A percentile compares a stretch with the other conserved stretches of the same genome.
phyloP scores from a whole-genome alignment of 148 eudicot species.

The Vaccinium myrtillus region DNA sequence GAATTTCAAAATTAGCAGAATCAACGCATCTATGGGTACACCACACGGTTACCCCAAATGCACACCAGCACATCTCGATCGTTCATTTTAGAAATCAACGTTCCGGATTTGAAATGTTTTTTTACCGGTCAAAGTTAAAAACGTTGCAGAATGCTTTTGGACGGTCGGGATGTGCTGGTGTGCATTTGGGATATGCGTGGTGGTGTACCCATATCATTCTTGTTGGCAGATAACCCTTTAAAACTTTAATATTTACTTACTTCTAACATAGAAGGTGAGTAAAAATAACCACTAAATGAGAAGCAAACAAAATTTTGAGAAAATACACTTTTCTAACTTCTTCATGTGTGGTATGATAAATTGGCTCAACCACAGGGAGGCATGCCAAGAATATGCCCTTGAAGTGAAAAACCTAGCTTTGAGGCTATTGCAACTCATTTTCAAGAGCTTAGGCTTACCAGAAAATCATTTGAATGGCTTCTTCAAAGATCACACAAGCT shows the following conservation, averaged over 20 bases:
- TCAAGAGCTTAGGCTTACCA: constrained; percentile 35
- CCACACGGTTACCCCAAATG: no score
- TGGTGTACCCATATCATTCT: no score
- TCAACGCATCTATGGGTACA: no score
- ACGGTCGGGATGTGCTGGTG: no score
- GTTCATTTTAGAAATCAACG: no score
- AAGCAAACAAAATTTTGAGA: not conserved
- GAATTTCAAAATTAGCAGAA: no score
- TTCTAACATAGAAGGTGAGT: not conserved
- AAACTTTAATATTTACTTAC: not conserved
- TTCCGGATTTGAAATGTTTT: no score
- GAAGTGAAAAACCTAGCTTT: constrained; percentile 39
- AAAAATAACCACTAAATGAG: not conserved
- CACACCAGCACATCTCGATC: no score
- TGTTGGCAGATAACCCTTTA: no score
- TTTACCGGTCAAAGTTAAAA: no score
- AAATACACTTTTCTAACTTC: not conserved
- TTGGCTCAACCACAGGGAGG: not conserved
- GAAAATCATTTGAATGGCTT: constrained; percentile 33
- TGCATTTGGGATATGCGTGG: no score
- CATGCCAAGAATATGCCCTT: not conserved
- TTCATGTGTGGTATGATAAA: not conserved
- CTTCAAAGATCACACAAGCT: constrained; percentile 48
- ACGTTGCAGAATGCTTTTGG: no score
- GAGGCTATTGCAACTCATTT: constrained; percentile 33